Evolutionary conservation across 495 filamentous ascomycete species (phyloP).

Genomic region (Hypoxylon fuscum): DNA sequence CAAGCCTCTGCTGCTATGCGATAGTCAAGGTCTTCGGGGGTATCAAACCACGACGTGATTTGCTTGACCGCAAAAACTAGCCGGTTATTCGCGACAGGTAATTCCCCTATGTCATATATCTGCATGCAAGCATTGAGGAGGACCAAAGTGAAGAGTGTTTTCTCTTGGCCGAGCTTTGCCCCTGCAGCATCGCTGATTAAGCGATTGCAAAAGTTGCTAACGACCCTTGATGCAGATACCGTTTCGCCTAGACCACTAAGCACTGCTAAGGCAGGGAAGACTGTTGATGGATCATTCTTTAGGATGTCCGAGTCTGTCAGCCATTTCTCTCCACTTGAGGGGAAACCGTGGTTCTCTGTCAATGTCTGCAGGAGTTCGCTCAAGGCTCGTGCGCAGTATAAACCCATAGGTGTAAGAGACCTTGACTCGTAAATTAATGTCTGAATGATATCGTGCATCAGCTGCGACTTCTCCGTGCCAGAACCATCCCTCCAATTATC

Average conservation of each 20-base stretch:
- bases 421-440: conserved; percentile 47
- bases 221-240: conserved; percentile 51
- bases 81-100: conserved; percentile 77
- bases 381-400: conserved; percentile 62
- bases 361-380: conserved; percentile 51
- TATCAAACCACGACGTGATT: conserved; percentile 72
- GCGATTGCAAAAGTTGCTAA: conserved; percentile 61
- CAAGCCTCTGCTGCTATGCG: conserved; percentile 68
- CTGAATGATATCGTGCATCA: conserved; percentile 49
- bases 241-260: conserved; percentile 62
- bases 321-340: conserved; percentile 53
- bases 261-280: conserved; percentile 60
- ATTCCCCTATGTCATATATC: conserved; percentile 53
- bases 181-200: conserved; percentile 64
- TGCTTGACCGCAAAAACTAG: conserved; percentile 84
- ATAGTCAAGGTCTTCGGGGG: conserved; percentile 55
- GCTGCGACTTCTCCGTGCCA: conserved; percentile 32
- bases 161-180: conserved; percentile 45
- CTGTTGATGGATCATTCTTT: conserved; percentile 52
- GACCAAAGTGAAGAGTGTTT: conserved; percentile 51
- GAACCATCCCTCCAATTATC: conserved; percentile 44
- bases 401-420: conserved; percentile 44
- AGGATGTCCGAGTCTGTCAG: conserved; percentile 48
- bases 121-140: conserved; percentile 55
- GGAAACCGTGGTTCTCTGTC: conserved; percentile 49